phyloP scores from a whole-genome alignment of 495 filamentous ascomycete species.

The Xylona heveae region DNA sequence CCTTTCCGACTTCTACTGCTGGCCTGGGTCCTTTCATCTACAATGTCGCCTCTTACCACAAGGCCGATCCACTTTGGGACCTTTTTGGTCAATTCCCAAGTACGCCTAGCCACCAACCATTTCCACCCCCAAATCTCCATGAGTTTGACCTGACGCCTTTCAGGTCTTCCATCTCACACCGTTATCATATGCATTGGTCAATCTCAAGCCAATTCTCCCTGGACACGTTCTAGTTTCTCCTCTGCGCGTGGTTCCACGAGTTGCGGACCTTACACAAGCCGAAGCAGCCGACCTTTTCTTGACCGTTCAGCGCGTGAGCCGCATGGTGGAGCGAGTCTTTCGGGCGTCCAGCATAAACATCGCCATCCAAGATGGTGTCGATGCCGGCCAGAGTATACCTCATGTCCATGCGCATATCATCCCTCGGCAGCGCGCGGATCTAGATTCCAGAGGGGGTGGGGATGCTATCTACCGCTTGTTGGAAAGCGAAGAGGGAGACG shows the following conservation, averaged over 20 bases:
- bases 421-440: constrained; percentile 39
- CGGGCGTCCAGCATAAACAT: constrained; percentile 56
- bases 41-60: no score
- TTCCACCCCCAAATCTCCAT: no score
- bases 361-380: constrained; percentile 73
- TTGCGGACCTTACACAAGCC: constrained; percentile 47
- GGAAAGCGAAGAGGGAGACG: constrained; percentile 68
- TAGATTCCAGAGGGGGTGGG: constrained; percentile 26
- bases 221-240: constrained; percentile 79
- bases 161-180: constrained; percentile 72
- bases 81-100: no score
- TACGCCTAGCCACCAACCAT: no score
- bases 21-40: no score
- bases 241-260: constrained; percentile 37
- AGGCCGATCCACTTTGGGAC: no score
- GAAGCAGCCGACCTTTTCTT: constrained; percentile 74
- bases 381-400: constrained; percentile 74
- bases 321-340: constrained; percentile 56
- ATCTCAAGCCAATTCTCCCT: constrained; percentile 48
- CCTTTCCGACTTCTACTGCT: no score
- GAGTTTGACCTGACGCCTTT: no score
- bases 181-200: constrained; percentile 12
- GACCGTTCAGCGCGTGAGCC: constrained; percentile 61
- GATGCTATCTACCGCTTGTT: constrained; percentile 62
- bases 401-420: constrained; percentile 94